Conservation (phyloP, 352 stramenopile species). For the Peronosclerospora sorghi region DNA sequence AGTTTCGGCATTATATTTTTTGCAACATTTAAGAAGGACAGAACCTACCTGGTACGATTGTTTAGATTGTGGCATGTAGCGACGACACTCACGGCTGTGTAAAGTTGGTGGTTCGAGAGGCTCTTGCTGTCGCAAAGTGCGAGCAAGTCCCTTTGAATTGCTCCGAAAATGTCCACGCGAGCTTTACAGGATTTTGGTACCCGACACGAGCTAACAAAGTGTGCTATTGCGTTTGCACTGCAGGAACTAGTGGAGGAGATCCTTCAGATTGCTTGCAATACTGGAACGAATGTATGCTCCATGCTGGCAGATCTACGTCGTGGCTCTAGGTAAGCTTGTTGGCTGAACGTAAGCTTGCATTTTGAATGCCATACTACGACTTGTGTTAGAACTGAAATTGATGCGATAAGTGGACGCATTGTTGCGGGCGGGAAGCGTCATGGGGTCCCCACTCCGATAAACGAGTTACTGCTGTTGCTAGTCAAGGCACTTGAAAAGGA, state of each 20-base stretch:
- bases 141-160: conserved; percentile 36
- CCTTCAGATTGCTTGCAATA: conserved; percentile 38
- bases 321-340: conserved; percentile 28
- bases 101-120: conserved; percentile 46
- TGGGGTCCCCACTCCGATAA: conserved; percentile 45
- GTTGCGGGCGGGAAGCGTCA: conserved; percentile 31
- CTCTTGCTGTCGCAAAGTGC: conserved; percentile 28
- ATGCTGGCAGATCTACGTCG: conserved; percentile 62
- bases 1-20: not conserved
- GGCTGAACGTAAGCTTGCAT: not conserved
- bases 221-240: conserved; percentile 10
- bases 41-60: not conserved
- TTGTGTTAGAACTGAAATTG: conserved; percentile 49
- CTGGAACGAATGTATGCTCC: conserved; percentile 56
- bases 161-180: conserved; percentile 12
- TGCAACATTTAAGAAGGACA: not conserved
- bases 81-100: conserved; percentile 37
- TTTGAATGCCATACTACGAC: not conserved
- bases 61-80: conserved; percentile 29
- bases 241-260: conserved; percentile 50
- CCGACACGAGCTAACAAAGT: conserved; percentile 1
- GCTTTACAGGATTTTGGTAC: not conserved
- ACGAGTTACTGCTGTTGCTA: conserved; percentile 42
- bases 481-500: conserved; percentile 48
- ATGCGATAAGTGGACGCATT: conserved; percentile 57